Evolutionary conservation across 192 early-diverging fungal genomes (phyloP).

Genomic region (Physocladia obscura): DNA sequence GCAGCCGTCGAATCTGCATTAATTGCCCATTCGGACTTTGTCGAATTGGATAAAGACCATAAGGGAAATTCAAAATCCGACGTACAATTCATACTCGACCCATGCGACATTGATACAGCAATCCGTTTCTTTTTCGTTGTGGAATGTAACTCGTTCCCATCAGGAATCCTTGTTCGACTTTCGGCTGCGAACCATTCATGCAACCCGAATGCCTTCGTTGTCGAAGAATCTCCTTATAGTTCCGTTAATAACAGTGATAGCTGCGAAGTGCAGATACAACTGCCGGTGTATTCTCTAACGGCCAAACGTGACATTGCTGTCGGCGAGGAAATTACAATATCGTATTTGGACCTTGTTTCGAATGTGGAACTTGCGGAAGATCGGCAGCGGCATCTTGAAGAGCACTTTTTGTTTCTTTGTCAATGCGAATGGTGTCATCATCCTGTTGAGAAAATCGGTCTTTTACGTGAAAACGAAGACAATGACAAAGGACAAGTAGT

Average conservation of each 20-base stretch:
- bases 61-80: background rate
- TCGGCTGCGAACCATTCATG: conserved; percentile 28
- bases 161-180: conserved; percentile 15
- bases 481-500: background rate
- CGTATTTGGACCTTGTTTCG: conserved; percentile 25
- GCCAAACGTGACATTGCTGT: conserved; percentile 8
- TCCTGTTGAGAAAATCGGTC: background rate
- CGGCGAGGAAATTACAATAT: conserved; percentile 30
- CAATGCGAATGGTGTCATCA: conserved; percentile 15
- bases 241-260: too few species aligned
- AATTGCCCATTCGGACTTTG: background rate
- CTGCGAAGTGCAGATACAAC: too few species aligned
- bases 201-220: conserved; percentile 22
- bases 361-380: conserved; percentile 26
- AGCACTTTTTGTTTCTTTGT: conserved; percentile 26
- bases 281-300: conserved; percentile 8
- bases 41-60: background rate
- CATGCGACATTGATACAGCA: background rate
- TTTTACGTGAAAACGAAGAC: background rate
- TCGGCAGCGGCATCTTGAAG: conserved; percentile 21
- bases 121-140: conserved; percentile 27
- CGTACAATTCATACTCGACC: background rate
- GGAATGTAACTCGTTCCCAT: conserved; percentile 35
- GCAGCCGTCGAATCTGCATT: background rate
- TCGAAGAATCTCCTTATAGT: background rate